Evolutionary conservation across 306 rosid species (phyloP).

Genomic region (Acacia crassicarpa): DNA sequence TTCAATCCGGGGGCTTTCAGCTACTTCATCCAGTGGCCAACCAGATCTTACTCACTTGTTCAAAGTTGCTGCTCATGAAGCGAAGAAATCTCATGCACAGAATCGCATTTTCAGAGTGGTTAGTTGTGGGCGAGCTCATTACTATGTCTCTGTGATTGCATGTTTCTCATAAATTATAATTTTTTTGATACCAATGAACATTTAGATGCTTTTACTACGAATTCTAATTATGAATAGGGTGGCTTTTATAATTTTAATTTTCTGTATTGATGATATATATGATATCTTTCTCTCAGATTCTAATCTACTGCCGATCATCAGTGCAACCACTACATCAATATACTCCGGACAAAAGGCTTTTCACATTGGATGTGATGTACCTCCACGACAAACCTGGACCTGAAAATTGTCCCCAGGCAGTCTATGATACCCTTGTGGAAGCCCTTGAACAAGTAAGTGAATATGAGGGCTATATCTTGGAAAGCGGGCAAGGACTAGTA

Average conservation of each 20-base stretch:
- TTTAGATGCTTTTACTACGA: neutral
- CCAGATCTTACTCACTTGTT: constrained; percentile 87
- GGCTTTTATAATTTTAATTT: neutral
- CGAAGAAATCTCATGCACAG: constrained; percentile 67
- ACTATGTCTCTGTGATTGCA: constrained; percentile 6
- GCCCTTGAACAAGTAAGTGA: constrained; percentile 89
- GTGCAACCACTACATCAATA: constrained; percentile 72
- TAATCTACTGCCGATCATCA: constrained; percentile 87
- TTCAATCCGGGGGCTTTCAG: constrained; percentile 56
- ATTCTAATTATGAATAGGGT: constrained; percentile 26
- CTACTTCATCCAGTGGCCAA: constrained; percentile 55
- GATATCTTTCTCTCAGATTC: constrained; percentile 56
- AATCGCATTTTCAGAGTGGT: constrained; percentile 87
- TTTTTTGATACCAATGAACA: neutral
- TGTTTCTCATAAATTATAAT: neutral
- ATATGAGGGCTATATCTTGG: constrained; percentile 87
- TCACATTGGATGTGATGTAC: constrained; percentile 88
- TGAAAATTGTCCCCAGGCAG: constrained; percentile 91
- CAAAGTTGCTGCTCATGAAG: constrained; percentile 78
- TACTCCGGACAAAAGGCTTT: constrained; percentile 72
- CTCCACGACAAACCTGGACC: constrained; percentile 97
- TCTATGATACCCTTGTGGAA: constrained; percentile 82
- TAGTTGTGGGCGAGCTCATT: constrained; percentile 24
- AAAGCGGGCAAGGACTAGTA: constrained; percentile 83
- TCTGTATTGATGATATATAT: neutral